Evolutionary conservation across 768 basidiomycete genomes (phyloP).

Genomic region (Clathrus columnatus): DNA sequence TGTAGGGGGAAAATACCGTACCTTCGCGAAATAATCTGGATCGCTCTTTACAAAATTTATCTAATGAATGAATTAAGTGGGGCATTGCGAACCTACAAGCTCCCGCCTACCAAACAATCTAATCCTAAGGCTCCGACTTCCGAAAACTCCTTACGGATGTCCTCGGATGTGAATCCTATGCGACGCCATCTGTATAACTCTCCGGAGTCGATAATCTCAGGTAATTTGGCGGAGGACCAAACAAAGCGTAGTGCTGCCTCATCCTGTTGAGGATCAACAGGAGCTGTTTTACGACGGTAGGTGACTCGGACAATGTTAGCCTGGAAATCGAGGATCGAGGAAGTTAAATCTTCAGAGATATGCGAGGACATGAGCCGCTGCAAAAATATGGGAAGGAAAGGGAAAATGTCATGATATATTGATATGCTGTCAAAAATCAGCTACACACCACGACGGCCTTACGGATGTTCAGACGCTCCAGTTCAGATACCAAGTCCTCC

Average conservation of each 20-base stretch:
- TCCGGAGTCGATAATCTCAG: slow-evolving; percentile 40
- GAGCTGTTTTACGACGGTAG: slow-evolving; percentile 71
- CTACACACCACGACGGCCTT: slow-evolving; percentile 71
- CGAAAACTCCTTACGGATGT: slow-evolving; percentile 65
- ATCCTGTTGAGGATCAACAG: slow-evolving; percentile 62
- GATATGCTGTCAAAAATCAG: neutral
- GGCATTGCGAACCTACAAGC: neutral
- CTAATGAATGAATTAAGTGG: slow-evolving; percentile 33
- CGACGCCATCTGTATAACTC: slow-evolving; percentile 60
- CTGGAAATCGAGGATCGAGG: slow-evolving; percentile 82
- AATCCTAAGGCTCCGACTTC: slow-evolving; percentile 75
- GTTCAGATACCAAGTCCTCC: slow-evolving; percentile 67
- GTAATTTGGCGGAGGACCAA: slow-evolving; percentile 55
- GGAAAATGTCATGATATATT: neutral
- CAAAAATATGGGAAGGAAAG: slow-evolving; percentile 8
- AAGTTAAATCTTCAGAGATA: slow-evolving; percentile 72
- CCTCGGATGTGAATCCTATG: slow-evolving; percentile 71
- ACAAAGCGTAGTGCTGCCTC: slow-evolving; percentile 50
- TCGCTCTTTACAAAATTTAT: slow-evolving; percentile 60
- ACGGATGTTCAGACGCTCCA: slow-evolving; percentile 69
- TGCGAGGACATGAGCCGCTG: slow-evolving; percentile 80
- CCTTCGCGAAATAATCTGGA: slow-evolving; percentile 68
- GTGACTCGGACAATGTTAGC: slow-evolving; percentile 73
- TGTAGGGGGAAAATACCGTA: slow-evolving; percentile 18
- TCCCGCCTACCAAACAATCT: slow-evolving; percentile 61